Evolutionary conservation across 2,329 filamentous ascomycete species (phyloP).

Genomic region (Exserohilum turcica): DNA sequence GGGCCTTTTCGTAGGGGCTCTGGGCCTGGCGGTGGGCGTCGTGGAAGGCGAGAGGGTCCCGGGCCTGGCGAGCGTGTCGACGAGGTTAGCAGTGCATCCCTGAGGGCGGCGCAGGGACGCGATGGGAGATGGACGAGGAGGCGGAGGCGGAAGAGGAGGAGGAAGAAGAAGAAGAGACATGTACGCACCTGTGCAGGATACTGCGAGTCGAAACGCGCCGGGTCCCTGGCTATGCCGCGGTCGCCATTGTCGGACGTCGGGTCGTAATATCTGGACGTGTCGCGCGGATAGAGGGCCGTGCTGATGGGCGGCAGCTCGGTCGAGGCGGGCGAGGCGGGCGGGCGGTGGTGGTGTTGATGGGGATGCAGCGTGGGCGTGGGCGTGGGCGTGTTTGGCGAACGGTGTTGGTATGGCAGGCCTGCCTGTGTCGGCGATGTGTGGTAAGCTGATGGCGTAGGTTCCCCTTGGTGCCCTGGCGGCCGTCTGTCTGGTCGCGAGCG

Average conservation of each 20-base stretch:
- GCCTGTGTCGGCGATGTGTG: constrained; percentile 46
- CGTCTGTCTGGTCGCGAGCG: constrained; percentile 40
- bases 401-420: constrained; percentile 45
- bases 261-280: constrained; percentile 56
- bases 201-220: constrained; percentile 42
- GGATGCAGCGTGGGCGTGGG: constrained; percentile 42
- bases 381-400: constrained; percentile 42
- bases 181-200: constrained; percentile 40
- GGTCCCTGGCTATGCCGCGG: constrained; percentile 36
- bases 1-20: constrained; percentile 46
- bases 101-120: constrained; percentile 8
- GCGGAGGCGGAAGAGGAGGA: no score
- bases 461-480: constrained; percentile 43
- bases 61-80: constrained; percentile 28
- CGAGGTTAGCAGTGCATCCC: constrained; percentile 28
- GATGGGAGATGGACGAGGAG: constrained; percentile 5
- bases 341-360: constrained; percentile 26
- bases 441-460: constrained; percentile 42
- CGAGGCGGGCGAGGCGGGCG: constrained; percentile 39
- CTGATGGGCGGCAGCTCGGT: constrained; percentile 49
- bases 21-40: constrained; percentile 38
- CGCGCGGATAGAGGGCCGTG: constrained; percentile 48
- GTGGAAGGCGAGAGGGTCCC: constrained; percentile 43
- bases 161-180: constrained; percentile 1
- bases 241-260: constrained; percentile 54